Evolutionary conservation across 768 basidiomycete genomes (phyloP), one percentile per base, ranked within the genome.

Genomic region (Daedaleopsis nitida): DNA sequence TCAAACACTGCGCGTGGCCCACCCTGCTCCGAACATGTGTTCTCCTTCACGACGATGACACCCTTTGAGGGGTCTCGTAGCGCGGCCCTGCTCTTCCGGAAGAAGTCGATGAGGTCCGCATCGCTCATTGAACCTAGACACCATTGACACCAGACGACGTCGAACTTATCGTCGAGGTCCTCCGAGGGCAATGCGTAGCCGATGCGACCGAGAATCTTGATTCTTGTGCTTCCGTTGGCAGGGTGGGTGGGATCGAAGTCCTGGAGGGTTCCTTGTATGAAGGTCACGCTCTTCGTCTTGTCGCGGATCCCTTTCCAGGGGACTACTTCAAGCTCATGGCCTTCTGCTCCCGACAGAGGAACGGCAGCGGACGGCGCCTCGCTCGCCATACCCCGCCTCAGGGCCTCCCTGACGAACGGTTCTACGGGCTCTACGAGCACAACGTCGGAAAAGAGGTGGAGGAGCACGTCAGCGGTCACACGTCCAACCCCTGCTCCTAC

Each of bases 141-240:
- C 96, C 96, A 98, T 73, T 99, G 96, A 68, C 92, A 93, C 96
- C 93, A 95, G 59, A 96, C 83, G 55, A 95, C 83, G 74, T 99
- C 96, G 74, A 94, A 98, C 44, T 64, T 55, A 17, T 37, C 52
- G 37, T 83, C 83, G 53, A 82, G 75, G 42, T 70, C 69, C 27
- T 77, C 77, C 24, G 75, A 74, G 8, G 69, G 67, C 0, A 81
- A 78, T n/a, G 75, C 75, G 70, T 83, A 85, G 3, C 92, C 92
- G 7, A 94, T 77, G 14, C 89, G 85, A 52, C 86, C 89, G 27
- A 90, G 71, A 60, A 84, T 80, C 39, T 73, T 80, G 7, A 70
- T 64, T 60, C 81, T 78, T 0, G 45, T n/a, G 12, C 6, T 37
- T 16, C 3, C 44, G 5, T 77, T 77, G 42, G 57, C 42, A 8